phyloP scores from a whole-genome alignment of 495 filamentous ascomycete species.

The Talaromyces wortmannii region DNA sequence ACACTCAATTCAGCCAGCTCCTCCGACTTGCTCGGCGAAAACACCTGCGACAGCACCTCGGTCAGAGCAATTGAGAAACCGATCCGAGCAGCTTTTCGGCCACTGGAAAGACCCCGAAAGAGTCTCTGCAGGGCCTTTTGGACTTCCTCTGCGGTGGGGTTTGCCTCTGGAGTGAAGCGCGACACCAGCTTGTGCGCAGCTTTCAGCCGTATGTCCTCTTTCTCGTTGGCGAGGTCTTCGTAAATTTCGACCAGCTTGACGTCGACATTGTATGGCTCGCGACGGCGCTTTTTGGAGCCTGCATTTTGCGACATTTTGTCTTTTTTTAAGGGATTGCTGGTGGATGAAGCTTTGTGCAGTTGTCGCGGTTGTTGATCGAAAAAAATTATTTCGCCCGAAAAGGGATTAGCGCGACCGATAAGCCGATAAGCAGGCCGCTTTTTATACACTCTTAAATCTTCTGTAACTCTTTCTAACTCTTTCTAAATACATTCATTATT shows the following conservation, averaged over 20 bases:
- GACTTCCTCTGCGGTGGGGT: slow-evolving; percentile 32
- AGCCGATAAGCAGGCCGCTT: too few species aligned
- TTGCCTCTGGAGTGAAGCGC: slow-evolving; percentile 37
- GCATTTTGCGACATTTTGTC: slow-evolving; percentile 3
- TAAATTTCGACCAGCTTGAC: slow-evolving; percentile 47
- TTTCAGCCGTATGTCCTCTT: slow-evolving; percentile 43
- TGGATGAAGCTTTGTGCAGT: too few species aligned
- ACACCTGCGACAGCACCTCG: slow-evolving; percentile 64
- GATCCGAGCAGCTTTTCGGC: slow-evolving; percentile 78
- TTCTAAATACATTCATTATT: too few species aligned
- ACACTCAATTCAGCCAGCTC: slow-evolving; percentile 33
- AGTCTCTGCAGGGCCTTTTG: slow-evolving; percentile 51
- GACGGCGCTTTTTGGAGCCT: slow-evolving; percentile 37
- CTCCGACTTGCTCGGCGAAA: slow-evolving; percentile 10
- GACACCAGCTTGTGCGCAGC: slow-evolving; percentile 39
- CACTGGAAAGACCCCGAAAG: slow-evolving; percentile 83
- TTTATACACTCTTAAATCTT: too few species aligned
- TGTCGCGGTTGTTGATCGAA: too few species aligned
- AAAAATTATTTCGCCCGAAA: too few species aligned
- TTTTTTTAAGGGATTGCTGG: too few species aligned
- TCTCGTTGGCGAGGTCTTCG: slow-evolving; percentile 47
- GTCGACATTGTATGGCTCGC: slow-evolving; percentile 39
- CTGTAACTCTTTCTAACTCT: too few species aligned
- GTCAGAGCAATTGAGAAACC: slow-evolving; percentile 90
- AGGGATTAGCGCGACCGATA: too few species aligned